Evolutionary conservation across 495 filamentous ascomycete species (phyloP).

Genomic region (Penicillium tannophilum): DNA sequence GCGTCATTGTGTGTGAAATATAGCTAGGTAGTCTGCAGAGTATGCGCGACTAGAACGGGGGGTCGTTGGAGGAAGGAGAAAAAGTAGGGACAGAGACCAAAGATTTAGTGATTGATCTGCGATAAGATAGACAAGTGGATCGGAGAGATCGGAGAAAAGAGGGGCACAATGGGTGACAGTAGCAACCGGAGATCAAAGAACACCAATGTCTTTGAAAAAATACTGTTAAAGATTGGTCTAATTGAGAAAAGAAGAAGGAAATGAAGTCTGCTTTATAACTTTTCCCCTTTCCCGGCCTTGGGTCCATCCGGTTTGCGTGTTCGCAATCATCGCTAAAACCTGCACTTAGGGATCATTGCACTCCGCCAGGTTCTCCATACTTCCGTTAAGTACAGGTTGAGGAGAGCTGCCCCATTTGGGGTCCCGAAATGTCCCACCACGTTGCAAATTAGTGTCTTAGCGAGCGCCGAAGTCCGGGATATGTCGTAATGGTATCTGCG

Average conservation of each 20-base stretch:
- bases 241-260: slow-evolving; percentile 7
- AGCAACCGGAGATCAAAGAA: slow-evolving; percentile 10
- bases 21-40: slow-evolving; percentile 1
- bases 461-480: slow-evolving; percentile 13
- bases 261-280: slow-evolving; percentile 13
- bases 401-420: slow-evolving; percentile 45
- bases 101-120: slow-evolving; percentile 17
- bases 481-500: slow-evolving; percentile 19
- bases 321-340: slow-evolving; percentile 45
- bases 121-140: slow-evolving; percentile 35
- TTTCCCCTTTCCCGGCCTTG: slow-evolving; percentile 13
- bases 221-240: not conserved
- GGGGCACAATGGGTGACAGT: slow-evolving; percentile 14
- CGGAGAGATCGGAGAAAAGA: slow-evolving; percentile 11
- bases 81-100: slow-evolving; percentile 2
- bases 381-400: slow-evolving; percentile 58
- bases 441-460: slow-evolving; percentile 16
- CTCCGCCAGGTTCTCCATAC: slow-evolving; percentile 37
- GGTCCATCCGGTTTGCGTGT: slow-evolving; percentile 20
- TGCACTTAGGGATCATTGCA: slow-evolving; percentile 51
- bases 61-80: not conserved
- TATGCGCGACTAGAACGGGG: not conserved
- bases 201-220: not conserved
- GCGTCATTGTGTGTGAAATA: slow-evolving; percentile 50
- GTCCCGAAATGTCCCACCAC: slow-evolving; percentile 23